Conservation (phyloP, 1,139 yeast species). For the Keqinozyma sinolaborantium region DNA sequence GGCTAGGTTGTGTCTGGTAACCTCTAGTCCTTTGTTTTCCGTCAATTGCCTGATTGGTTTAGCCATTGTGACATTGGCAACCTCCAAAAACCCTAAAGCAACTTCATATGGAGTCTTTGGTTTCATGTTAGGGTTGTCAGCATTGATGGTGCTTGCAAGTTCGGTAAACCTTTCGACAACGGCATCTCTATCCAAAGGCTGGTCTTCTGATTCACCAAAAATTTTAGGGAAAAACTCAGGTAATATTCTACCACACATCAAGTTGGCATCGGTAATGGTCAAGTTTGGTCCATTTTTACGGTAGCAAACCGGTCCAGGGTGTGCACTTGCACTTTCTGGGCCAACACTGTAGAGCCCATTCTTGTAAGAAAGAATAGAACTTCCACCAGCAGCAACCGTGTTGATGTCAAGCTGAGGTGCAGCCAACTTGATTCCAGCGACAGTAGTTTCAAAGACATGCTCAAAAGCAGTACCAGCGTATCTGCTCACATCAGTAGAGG, state of each 20-base stretch:
- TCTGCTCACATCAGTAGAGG: constrained; percentile 55
- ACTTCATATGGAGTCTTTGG: constrained; percentile 21
- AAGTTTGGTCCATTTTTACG: constrained; percentile 50
- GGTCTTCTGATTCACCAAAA: constrained; percentile 50
- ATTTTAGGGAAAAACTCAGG: constrained; percentile 52
- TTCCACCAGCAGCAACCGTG: constrained; percentile 63
- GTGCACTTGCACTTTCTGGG: constrained; percentile 55
- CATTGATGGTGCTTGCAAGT: constrained; percentile 39
- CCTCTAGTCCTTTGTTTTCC: constrained; percentile 18
- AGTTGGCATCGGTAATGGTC: constrained; percentile 56
- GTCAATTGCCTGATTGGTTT: constrained; percentile 19
- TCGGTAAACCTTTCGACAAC: constrained; percentile 33
- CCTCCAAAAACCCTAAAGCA: constrained; percentile 18
- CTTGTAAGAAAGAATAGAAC: constrained; percentile 45
- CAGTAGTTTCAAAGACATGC: constrained; percentile 50
- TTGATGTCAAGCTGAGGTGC: constrained; percentile 57
- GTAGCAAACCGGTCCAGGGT: constrained; percentile 60
- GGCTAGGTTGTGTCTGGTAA: constrained; percentile 17
- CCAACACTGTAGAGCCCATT: constrained; percentile 53
- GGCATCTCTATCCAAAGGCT: constrained; percentile 43
- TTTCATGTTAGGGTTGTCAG: constrained; percentile 23
- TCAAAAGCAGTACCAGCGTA: constrained; percentile 36
- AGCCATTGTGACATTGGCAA: constrained; percentile 19
- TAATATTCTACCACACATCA: constrained; percentile 47
- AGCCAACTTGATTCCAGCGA: constrained; percentile 53